phyloP scores from a whole-genome alignment of 352 stramenopile species.

The Pythium myriotylum region DNA sequence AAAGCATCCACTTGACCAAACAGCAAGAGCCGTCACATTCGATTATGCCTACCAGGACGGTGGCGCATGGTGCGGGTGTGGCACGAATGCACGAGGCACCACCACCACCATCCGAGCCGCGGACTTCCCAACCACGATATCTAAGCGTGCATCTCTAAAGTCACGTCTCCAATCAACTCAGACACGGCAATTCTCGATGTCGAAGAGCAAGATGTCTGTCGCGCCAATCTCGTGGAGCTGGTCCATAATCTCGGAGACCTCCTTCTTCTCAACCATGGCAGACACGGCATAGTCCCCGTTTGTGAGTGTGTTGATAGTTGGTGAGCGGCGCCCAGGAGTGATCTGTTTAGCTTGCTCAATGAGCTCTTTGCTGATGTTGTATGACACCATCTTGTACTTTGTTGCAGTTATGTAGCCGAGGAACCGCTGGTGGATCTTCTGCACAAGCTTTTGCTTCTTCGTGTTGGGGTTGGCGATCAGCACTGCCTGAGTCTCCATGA shows the following conservation, averaged over 20 bases:
- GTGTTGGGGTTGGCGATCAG: slow-evolving; percentile 90
- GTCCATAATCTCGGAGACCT: slow-evolving; percentile 96
- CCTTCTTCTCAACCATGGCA: slow-evolving; percentile 90
- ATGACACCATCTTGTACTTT: slow-evolving; percentile 98
- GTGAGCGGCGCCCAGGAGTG: slow-evolving; percentile 93
- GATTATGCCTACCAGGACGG: background rate
- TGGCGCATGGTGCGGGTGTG: background rate
- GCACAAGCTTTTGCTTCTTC: slow-evolving; percentile 63
- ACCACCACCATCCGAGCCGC: slow-evolving; percentile 6
- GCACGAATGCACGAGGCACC: slow-evolving; percentile 1
- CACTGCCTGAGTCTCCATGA: slow-evolving; percentile 92
- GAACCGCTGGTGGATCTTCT: slow-evolving; percentile 93
- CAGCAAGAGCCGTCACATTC: slow-evolving; percentile 7
- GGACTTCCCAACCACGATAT: background rate
- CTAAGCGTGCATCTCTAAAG: slow-evolving; percentile 22
- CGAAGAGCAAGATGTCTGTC: slow-evolving; percentile 97
- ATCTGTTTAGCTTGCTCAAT: slow-evolving; percentile 88
- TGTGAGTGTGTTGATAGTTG: slow-evolving; percentile 93
- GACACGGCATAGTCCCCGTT: slow-evolving; percentile 89
- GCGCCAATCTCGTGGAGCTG: slow-evolving; percentile 94
- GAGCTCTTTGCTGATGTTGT: slow-evolving; percentile 94
- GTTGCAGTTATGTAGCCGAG: slow-evolving; percentile 96
- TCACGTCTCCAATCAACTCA: slow-evolving; percentile 29
- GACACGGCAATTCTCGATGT: slow-evolving; percentile 94
- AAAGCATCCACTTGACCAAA: background rate